Base-by-base conservation (phyloP, 306 rosid species). In the Fragaria vesca region DNA sequence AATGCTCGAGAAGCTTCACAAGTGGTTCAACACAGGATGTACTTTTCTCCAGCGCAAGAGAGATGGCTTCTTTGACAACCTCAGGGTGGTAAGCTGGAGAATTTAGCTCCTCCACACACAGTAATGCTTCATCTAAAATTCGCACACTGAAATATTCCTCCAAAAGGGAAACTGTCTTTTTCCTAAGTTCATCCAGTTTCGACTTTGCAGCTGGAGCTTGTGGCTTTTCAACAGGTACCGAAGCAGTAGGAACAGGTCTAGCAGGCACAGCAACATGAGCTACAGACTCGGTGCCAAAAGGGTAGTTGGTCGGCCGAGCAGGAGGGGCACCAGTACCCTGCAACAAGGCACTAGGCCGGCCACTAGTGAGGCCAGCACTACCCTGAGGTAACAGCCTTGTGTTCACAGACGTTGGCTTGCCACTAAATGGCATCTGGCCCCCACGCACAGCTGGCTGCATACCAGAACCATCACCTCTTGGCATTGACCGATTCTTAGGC, bases 321-420 rank as follows among this genome's bases (percentile, higher is more conserved):
- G 90, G 46, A 82, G 93, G 74, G 30, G 86, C 82, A 68, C 89
- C 84, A 24, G 87, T 84, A 72, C 97, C 96, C 57, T 89, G 98
- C 86, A 96, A 82, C 51, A 93, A 83, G 85, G 98, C 98, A 82
- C 96, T 91, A 60, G 79, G 89, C 81, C 82, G 90, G 47, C 93
- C 93, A 84, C 89, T 90, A 34, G 88, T 81, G 66, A 84, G 73
- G 51, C 90, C 94, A 81, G 86, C 90, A 76, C 92, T 91, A 75
- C 98, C 96, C 86, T 93, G 99, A 66, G 99, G 98, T 80, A 96
- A 82, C 24, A 91, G 82, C 91, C 86, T 90, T 3, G 96, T 52
- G 85, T 84, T 93, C 66, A 86, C 66, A 2, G 89, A 54, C 1
- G 98, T 21, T 30, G 93, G 6, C 76, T 90, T 96, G 16, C 91